Percentiles rank a stretch among this genome's conserved stretches.
Conservation (phyloP, 306 rosid species). For the Castanea sativa region DNA sequence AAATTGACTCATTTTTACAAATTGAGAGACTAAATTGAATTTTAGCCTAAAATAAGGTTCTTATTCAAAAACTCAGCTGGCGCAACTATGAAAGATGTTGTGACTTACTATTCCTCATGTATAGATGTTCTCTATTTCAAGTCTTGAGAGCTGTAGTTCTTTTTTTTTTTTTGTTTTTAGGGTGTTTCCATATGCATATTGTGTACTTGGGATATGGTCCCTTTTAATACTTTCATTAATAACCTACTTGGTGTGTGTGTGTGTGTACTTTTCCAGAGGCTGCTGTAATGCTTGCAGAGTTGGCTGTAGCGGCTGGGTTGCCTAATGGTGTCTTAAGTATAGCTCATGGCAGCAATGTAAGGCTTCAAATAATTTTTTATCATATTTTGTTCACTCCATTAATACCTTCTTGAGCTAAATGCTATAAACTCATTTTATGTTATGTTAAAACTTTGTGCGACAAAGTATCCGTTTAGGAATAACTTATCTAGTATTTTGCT, state of each 20-base stretch:
- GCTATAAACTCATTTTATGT: too few relatives aligned
- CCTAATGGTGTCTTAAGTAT: constrained; percentile 67
- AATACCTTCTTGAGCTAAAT: background rate
- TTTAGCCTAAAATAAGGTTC: constrained; percentile 45
- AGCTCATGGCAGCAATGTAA: constrained; percentile 70
- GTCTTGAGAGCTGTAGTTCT: background rate
- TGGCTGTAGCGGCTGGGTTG: constrained; percentile 73
- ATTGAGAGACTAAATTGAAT: too few relatives aligned
- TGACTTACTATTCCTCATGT: background rate
- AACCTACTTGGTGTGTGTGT: background rate
- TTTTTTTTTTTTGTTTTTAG: background rate
- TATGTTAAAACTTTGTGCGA: too few relatives aligned
- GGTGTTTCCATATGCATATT: background rate
- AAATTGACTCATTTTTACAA: too few relatives aligned
- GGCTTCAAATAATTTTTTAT: background rate
- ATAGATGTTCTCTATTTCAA: constrained; percentile 31
- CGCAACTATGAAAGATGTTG: constrained; percentile 45
- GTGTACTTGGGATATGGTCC: background rate
- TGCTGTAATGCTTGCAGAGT: constrained; percentile 66
- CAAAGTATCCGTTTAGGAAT: too few relatives aligned
- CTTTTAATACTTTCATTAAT: background rate
- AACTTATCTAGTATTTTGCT: too few relatives aligned
- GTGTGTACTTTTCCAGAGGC: constrained; percentile 44
- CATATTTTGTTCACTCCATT: background rate
- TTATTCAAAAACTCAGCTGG: constrained; percentile 55